A percentile compares a stretch with the other conserved stretches of the same genome.
phyloP scores from a whole-genome alignment of 2,329 filamentous ascomycete species.

The Penicillium sp. region DNA sequence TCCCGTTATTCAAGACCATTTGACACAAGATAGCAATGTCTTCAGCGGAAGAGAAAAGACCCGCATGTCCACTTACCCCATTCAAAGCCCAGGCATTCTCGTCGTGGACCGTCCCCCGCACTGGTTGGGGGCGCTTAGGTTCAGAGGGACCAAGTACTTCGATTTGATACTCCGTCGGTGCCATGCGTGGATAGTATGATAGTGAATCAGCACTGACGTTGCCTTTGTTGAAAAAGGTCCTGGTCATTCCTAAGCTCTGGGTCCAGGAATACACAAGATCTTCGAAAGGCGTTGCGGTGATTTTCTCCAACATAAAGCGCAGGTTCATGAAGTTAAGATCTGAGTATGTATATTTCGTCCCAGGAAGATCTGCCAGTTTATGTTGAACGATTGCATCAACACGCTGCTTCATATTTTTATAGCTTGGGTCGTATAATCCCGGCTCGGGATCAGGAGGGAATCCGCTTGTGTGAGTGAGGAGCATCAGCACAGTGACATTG shows the following conservation, averaged over 20 bases:
- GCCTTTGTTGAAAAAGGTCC: slow-evolving; percentile 41
- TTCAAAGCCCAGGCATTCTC: slow-evolving; percentile 42
- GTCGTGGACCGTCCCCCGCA: slow-evolving; percentile 44
- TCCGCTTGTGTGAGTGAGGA: slow-evolving; percentile 42
- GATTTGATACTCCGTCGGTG: slow-evolving; percentile 38
- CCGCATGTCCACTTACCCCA: slow-evolving; percentile 43
- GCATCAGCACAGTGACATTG: slow-evolving; percentile 38
- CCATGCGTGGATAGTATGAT: slow-evolving; percentile 32
- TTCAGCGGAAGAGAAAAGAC: slow-evolving; percentile 38
- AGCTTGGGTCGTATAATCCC: slow-evolving; percentile 27
- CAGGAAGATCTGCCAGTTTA: slow-evolving; percentile 30
- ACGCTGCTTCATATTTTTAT: slow-evolving; percentile 28
- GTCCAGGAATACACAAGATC: slow-evolving; percentile 32
- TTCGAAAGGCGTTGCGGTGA: slow-evolving; percentile 31
- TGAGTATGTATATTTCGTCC: slow-evolving; percentile 38
- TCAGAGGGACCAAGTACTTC: slow-evolving; percentile 33
- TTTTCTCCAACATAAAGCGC: slow-evolving; percentile 32
- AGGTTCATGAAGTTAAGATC: slow-evolving; percentile 43
- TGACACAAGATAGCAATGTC: slow-evolving; percentile 40
- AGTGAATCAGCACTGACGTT: slow-evolving; percentile 31
- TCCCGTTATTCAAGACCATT: slow-evolving; percentile 45
- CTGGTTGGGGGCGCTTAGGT: slow-evolving; percentile 42
- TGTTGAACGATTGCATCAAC: slow-evolving; percentile 32
- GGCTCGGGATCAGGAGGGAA: slow-evolving; percentile 34
- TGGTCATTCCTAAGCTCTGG: slow-evolving; percentile 31